Evolutionary conservation across 345 rosid genomes (phyloP).

Genomic region (Citrus reticulata): DNA sequence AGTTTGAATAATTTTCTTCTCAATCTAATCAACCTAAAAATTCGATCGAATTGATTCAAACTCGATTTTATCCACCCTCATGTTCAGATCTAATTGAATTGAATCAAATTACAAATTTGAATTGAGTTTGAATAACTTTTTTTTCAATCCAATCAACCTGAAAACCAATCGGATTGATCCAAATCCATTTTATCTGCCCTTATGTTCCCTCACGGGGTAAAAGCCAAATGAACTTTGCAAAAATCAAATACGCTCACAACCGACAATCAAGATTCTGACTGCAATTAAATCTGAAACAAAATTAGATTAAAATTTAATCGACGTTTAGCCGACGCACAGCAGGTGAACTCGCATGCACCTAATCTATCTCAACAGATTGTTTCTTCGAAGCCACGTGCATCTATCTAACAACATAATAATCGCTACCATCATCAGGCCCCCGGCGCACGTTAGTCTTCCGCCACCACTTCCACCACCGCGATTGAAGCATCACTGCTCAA

Average conservation of each 20-base stretch:
- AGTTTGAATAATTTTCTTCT: too few relatives aligned
- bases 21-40: too few relatives aligned
- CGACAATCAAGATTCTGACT: neutral
- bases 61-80: too few relatives aligned
- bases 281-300: neutral
- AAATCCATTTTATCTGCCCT: too few relatives aligned
- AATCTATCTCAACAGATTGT: neutral
- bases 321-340: neutral
- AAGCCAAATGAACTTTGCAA: too few relatives aligned
- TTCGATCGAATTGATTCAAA: too few relatives aligned
- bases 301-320: neutral
- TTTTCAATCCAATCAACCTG: too few relatives aligned
- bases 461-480: neutral
- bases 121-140: too few relatives aligned
- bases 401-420: neutral
- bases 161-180: too few relatives aligned
- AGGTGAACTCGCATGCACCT: neutral
- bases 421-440: neutral
- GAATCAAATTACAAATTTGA: rapidly evolving
- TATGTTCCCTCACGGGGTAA: too few relatives aligned
- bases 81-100: too few relatives aligned
- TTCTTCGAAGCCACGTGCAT: conserved; percentile 32
- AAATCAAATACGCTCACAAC: neutral
- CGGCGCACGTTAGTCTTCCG: conserved; percentile 24
- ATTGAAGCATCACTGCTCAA: neutral